phyloP scores from a whole-genome alignment of 75 land plant species.

The Ceratopteris richardii region DNA sequence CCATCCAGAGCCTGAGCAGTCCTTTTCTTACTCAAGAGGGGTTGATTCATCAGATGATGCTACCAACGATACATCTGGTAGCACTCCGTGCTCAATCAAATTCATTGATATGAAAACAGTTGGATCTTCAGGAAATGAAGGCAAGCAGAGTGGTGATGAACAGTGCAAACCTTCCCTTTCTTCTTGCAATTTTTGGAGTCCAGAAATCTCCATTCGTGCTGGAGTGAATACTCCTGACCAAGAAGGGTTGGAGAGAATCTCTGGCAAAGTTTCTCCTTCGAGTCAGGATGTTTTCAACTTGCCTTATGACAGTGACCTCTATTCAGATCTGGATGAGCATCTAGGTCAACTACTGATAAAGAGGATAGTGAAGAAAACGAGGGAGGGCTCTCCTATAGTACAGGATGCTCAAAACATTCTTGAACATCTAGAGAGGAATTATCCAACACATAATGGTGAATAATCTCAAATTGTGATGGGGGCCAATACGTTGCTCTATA shows the following conservation, averaged over 20 bases:
- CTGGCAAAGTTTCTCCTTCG: not conserved
- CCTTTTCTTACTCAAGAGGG: conserved; percentile 5
- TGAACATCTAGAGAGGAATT: too few relatives aligned
- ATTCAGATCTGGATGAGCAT: conserved; percentile 27
- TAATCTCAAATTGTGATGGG: too few relatives aligned
- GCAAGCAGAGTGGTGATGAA: conserved; percentile 2
- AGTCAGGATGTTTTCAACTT: not conserved
- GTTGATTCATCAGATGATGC: conserved; percentile 11
- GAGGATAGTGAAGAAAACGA: conserved; percentile 68
- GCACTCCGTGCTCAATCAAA: conserved; percentile 20
- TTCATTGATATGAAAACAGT: conserved; percentile 12
- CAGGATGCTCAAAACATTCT: conserved; percentile 44
- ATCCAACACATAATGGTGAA: too few relatives aligned
- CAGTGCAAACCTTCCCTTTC: not conserved
- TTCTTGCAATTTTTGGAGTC: not conserved
- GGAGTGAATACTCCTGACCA: not conserved
- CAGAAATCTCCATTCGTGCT: not conserved
- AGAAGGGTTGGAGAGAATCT: not conserved
- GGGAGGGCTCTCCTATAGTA: conserved; percentile 54
- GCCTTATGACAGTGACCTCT: conserved; percentile 9
- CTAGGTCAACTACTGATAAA: conserved; percentile 43
- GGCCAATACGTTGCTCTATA: too few relatives aligned
- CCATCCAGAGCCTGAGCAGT: conserved; percentile 7
- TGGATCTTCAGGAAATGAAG: conserved; percentile 4
- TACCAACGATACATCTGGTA: conserved; percentile 18